phyloP scores from a whole-genome alignment of 192 early-diverging fungal genomes.

The Coemansia sp. region DNA sequence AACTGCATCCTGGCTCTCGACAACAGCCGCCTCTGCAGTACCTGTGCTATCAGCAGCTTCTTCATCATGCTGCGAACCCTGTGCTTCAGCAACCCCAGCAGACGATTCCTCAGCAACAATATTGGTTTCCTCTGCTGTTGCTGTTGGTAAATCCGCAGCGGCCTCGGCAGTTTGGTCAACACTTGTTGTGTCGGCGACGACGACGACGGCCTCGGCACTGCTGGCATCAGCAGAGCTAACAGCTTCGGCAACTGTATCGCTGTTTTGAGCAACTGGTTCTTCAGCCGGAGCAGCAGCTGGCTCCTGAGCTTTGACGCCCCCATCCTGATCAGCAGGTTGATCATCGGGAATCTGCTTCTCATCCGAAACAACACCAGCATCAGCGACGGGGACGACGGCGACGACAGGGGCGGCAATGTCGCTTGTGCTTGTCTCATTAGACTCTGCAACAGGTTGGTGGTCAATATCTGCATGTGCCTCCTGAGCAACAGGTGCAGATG shows the following conservation, averaged over 20 bases:
- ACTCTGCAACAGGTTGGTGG: slow-evolving; percentile 5
- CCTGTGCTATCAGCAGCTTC: slow-evolving; percentile 6
- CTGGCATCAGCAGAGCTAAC: slow-evolving; percentile 1
- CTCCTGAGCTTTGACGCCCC: slow-evolving; percentile 8
- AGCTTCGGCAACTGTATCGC: background rate
- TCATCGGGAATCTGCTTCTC: slow-evolving; percentile 5
- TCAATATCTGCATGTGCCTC: slow-evolving; percentile 13
- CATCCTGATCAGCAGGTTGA: slow-evolving; percentile 13
- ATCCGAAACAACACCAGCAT: background rate
- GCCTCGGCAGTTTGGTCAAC: too few species aligned
- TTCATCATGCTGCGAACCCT: slow-evolving; percentile 1
- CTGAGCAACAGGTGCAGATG: slow-evolving; percentile 12
- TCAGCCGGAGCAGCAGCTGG: slow-evolving; percentile 5
- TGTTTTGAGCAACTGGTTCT: slow-evolving; percentile 4
- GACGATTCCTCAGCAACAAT: slow-evolving; percentile 7
- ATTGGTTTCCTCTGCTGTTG: too few species aligned
- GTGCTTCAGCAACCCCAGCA: slow-evolving; percentile 8
- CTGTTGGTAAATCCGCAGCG: too few species aligned
- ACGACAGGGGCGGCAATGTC: too few species aligned
- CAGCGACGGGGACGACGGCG: slow-evolving; percentile 16
- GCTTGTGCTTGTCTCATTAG: slow-evolving; percentile 3
- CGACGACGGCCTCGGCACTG: background rate
- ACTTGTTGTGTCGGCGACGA: background rate
- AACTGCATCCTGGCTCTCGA: background rate
- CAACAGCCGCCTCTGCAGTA: slow-evolving; percentile 2